These are phyloP conservation scores for Cryphonectria naterciae DNA, from an alignment of 2,329 filamentous ascomycete genomes.

Conservation along the genomic window DNA sequence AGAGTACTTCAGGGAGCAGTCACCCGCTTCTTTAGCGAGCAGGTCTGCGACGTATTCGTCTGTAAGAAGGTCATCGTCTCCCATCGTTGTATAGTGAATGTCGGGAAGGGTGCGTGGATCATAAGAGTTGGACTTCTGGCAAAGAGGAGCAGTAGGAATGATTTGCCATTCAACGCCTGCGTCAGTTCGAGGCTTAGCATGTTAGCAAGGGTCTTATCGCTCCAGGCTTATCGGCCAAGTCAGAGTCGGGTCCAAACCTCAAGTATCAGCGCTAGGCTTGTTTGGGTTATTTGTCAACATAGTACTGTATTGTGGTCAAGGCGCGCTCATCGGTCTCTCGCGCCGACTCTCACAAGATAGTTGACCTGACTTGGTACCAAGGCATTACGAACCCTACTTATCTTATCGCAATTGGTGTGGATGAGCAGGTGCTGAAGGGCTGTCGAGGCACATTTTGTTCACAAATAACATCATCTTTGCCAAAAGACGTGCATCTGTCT, in stretches of 20 bases:
- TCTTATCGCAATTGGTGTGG: background rate
- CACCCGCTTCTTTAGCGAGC: slow-evolving; percentile 78
- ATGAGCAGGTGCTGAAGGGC: background rate
- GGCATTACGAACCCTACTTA: background rate
- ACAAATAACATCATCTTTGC: background rate
- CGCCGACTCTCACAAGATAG: background rate
- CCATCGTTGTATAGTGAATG: slow-evolving; percentile 38
- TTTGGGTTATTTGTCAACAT: background rate
- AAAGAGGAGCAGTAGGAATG: background rate
- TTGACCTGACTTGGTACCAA: background rate
- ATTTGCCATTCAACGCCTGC: background rate
- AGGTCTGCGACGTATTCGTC: slow-evolving; percentile 82
- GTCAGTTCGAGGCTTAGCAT: background rate
- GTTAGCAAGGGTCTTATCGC: background rate
- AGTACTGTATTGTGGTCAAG: background rate
- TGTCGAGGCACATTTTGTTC: background rate
- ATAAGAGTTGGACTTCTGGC: background rate
- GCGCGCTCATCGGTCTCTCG: background rate
- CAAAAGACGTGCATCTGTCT: too few relatives aligned
- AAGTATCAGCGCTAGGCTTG: background rate
- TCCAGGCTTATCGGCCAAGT: slow-evolving; percentile 3
- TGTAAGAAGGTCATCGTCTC: slow-evolving; percentile 58
- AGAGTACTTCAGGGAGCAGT: slow-evolving; percentile 74
- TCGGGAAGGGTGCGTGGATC: background rate
- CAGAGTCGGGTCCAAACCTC: background rate